Evolutionary conservation across 1,284 basidiomycete genomes (phyloP), one percentile per base, ranked within the genome.

Genomic region (Ceratobasidium sp.): DNA sequence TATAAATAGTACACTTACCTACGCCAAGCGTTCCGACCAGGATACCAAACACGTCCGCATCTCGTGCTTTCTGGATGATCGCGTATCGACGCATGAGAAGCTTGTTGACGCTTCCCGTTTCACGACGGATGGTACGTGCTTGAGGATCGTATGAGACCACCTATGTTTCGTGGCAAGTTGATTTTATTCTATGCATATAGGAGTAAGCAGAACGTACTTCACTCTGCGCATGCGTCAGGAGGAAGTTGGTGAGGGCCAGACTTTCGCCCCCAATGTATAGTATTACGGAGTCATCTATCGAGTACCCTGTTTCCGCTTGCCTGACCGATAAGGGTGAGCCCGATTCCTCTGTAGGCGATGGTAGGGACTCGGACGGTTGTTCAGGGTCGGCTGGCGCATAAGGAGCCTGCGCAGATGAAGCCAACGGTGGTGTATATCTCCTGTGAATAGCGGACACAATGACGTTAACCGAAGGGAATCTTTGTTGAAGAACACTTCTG

Each of bases 1-100:
- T 10, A 13, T 23, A 63, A 61, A 47, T 33, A 51, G 65, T 63
- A 0, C 79, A 88, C 88, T 81, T 74, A 93, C 93, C 89, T 28
- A 99, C 92, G 58, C 97, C 97, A 6, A 99, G 89, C 1, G 97
- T 99, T 33, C 97, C 97, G 2, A 99, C 93, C 1, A 99, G 89
- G 47, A 99, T 95, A 0, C 96, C 98, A 79, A 98, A 95, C 0
- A 99, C 95, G 80, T 98, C 96, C 0, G 96, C 93, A 79, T 97
- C 94, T 58, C 95, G 89, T 0, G 97, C 96, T 81, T 92, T 92
- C 82, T 98, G 96, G 11, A 99, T 90, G 0, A 90, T 87, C 1
- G 91, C 93, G 79, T 99, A 97, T 17, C 98, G 90, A 0, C 94
- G 90, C 91, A 96, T 97, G n/a, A 99, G 89, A 6, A 98, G 86